Conservation (phyloP, 495 filamentous ascomycete species). For the Penicillium waksmanii region DNA sequence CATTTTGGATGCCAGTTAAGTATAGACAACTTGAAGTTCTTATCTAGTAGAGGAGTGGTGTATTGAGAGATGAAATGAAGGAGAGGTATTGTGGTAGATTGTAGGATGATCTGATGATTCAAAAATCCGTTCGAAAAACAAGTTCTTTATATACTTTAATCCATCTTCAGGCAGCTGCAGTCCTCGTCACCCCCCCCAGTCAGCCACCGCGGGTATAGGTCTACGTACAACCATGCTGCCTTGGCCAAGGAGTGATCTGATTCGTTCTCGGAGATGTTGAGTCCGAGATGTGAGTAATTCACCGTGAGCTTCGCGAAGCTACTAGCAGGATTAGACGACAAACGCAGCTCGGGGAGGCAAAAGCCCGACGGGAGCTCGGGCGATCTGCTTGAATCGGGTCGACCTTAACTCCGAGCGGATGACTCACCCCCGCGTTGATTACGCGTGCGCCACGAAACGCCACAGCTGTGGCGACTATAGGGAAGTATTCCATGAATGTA, state of each 20-base stretch:
- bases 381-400: conserved; percentile 3
- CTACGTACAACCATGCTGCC: conserved; percentile 22
- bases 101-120: conserved; percentile 10
- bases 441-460: conserved; percentile 10
- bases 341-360: conserved; percentile 17
- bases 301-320: conserved; percentile 13
- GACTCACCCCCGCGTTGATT: conserved; percentile 6
- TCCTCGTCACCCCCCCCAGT: conserved; percentile 9
- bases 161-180: conserved; percentile 14
- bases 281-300: conserved; percentile 6
- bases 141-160: conserved; percentile 15
- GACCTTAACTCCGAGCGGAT: conserved; percentile 13
- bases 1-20: conserved; percentile 24
- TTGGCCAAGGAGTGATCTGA: conserved; percentile 6
- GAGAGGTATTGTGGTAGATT: background rate
- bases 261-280: conserved; percentile 4
- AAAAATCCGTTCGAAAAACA: background rate
- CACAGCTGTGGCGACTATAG: conserved; percentile 8
- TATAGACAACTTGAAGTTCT: background rate
- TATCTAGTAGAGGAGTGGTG: background rate
- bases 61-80: background rate
- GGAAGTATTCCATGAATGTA: background rate
- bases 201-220: conserved; percentile 4
- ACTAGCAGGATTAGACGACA: conserved; percentile 10
- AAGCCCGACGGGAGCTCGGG: background rate